Evolutionary conservation across 805 yeast species (phyloP).

Genomic region (Schwanniomyces vanrijiae): DNA sequence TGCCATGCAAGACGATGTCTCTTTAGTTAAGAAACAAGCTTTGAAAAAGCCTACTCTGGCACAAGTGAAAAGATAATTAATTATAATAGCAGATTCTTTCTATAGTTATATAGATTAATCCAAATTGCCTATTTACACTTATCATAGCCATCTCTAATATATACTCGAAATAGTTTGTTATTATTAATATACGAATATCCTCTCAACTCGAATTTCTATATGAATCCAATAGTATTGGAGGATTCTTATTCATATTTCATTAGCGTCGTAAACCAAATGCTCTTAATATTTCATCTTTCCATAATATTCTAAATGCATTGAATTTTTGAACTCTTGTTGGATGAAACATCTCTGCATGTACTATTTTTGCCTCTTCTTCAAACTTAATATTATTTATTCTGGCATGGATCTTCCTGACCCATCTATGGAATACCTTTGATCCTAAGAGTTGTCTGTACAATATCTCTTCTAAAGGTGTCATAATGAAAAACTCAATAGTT

Average conservation of each 20-base stretch:
- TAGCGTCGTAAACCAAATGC: conserved; percentile 46
- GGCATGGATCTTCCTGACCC: conserved; percentile 64
- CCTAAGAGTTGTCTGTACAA: conserved; percentile 46
- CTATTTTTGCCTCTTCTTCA: conserved; percentile 26
- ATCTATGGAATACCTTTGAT: conserved; percentile 59
- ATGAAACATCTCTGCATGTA: conserved; percentile 27
- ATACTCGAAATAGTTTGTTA: no score
- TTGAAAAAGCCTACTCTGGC: conserved; percentile 49
- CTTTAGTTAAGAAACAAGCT: conserved; percentile 60
- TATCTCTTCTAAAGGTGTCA: conserved; percentile 47
- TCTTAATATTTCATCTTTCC: conserved; percentile 59
- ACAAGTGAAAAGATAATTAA: neutral
- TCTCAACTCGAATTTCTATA: neutral
- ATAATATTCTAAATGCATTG: conserved; percentile 60
- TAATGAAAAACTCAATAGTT: neutral
- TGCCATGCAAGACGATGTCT: conserved; percentile 75
- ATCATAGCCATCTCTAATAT: no score
- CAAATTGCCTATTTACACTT: neutral
- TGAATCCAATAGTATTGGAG: neutral
- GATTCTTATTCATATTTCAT: neutral
- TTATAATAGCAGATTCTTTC: neutral
- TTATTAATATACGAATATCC: neutral
- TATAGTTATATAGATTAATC: neutral
- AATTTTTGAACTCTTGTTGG: conserved; percentile 58
- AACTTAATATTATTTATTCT: conserved; percentile 60